phyloP scores from a whole-genome alignment of 176 grass and related monocot species.

The Areca catechu region DNA sequence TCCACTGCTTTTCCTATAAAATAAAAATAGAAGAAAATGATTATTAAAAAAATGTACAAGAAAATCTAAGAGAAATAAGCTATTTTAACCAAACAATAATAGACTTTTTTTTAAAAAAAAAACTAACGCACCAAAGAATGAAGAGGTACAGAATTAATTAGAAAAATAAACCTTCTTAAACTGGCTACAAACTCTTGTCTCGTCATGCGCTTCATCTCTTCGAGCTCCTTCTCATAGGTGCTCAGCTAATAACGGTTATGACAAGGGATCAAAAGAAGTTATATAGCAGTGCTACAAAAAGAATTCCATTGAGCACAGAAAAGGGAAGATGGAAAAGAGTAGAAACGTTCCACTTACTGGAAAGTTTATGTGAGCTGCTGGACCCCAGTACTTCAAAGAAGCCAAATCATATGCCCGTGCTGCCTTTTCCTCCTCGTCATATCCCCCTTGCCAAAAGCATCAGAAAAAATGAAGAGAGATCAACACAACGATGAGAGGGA shows the following conservation, averaged over 20 bases:
- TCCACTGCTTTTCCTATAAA: conserved; percentile 87
- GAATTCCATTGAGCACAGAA: no score
- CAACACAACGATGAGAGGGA: not conserved
- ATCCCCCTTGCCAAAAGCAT: conserved; percentile 47
- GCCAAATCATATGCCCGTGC: conserved; percentile 86
- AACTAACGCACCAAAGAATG: no score
- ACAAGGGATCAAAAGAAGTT: not conserved
- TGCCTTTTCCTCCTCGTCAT: conserved; percentile 91
- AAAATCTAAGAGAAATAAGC: no score
- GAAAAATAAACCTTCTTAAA: conserved; percentile 49
- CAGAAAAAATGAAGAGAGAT: not conserved
- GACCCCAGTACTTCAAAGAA: conserved; percentile 90
- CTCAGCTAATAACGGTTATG: conserved; percentile 24
- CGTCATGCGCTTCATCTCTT: conserved; percentile 81
- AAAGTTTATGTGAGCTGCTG: conserved; percentile 73
- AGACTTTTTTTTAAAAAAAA: no score
- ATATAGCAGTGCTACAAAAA: no score
- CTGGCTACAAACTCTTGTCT: conserved; percentile 86
- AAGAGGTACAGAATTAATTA: no score
- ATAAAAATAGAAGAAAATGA: no score
- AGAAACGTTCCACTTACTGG: conserved; percentile 33
- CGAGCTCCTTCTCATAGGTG: conserved; percentile 72
- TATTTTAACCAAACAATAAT: no score
- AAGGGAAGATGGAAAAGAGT: no score
- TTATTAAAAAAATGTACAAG: no score